Percentiles rank a stretch among this genome's conserved stretches.
Evolutionary conservation across 495 filamentous ascomycete species (phyloP).

Genomic region (Lasiosphaeris hirsuta): DNA sequence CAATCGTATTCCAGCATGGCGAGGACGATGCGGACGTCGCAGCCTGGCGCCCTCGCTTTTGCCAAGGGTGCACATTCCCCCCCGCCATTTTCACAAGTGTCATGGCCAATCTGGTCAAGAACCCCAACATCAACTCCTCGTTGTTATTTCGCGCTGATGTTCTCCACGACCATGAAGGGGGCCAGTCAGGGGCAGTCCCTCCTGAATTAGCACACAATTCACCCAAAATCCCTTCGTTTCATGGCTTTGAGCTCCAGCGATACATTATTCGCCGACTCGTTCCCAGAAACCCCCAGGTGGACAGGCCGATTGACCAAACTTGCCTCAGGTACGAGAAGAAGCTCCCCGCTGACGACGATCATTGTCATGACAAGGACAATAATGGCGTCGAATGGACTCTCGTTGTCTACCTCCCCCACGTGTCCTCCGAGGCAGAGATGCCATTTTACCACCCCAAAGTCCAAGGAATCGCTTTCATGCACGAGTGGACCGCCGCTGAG

Average conservation of each 20-base stretch:
- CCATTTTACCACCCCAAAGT: constrained; percentile 87
- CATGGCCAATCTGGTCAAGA: constrained; percentile 70
- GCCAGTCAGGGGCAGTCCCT: constrained; percentile 9
- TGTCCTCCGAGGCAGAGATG: constrained; percentile 54
- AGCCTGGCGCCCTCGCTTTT: constrained; percentile 50
- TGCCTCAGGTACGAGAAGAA: constrained; percentile 60
- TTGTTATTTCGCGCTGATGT: constrained; percentile 88
- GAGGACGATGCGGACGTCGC: constrained; percentile 18
- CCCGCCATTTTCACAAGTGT: constrained; percentile 58
- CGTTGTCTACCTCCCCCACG: constrained; percentile 78
- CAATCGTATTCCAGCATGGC: constrained; percentile 22
- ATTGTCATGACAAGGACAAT: background rate
- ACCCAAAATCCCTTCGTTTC: constrained; percentile 17
- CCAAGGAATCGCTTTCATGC: constrained; percentile 67
- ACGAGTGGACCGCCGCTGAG: constrained; percentile 49
- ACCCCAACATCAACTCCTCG: constrained; percentile 82
- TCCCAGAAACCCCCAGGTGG: constrained; percentile 74
- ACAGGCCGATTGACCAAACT: constrained; percentile 72
- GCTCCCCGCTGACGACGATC: constrained; percentile 10
- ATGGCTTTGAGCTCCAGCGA: constrained; percentile 25
- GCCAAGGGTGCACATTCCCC: constrained; percentile 54
- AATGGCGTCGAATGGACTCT: constrained; percentile 43
- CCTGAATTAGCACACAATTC: background rate
- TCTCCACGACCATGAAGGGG: constrained; percentile 47
- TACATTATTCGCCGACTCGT: constrained; percentile 71